These are phyloP conservation scores for Euphorbia tirucalli DNA, from an alignment of 345 rosid genomes.

Conservation along the genomic window DNA sequence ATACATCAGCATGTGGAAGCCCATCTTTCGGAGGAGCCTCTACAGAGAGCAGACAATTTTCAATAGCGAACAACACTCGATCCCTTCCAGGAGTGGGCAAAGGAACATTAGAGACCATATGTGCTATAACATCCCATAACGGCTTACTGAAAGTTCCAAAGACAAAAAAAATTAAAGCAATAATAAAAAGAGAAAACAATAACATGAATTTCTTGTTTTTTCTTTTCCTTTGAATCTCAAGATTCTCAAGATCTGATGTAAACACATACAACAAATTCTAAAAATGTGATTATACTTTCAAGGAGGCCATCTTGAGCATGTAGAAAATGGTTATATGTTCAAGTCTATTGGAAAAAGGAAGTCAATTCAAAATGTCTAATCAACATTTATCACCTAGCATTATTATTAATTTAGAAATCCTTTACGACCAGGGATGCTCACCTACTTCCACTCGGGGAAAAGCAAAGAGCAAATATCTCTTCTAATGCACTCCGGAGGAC, in stretches of 20 bases:
- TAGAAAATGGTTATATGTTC: background rate
- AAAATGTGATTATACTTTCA: background rate
- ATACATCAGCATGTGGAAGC: constrained; percentile 94
- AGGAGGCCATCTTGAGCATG: background rate
- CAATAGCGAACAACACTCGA: constrained; percentile 82
- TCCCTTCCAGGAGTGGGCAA: constrained; percentile 95
- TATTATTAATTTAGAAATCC: background rate
- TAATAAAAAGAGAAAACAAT: constrained; percentile 1
- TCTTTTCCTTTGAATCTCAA: background rate
- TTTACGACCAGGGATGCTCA: constrained; percentile 24
- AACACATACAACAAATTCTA: background rate
- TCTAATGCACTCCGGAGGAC: constrained; percentile 76
- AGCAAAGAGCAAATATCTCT: constrained; percentile 85
- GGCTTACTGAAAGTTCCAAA: constrained; percentile 79
- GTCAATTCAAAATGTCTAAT: background rate
- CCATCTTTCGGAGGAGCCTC: constrained; percentile 94
- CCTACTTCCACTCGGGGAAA: constrained; percentile 89
- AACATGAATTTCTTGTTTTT: constrained; percentile 6
- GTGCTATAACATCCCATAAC: constrained; percentile 78
- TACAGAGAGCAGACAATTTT: constrained; percentile 75
- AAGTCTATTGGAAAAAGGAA: background rate
- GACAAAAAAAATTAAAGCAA: constrained; percentile 30
- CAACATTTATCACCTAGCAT: background rate
- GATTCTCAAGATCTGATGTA: background rate
- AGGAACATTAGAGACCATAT: constrained; percentile 78